Base-by-base conservation (phyloP, 1,284 basidiomycete genomes). In the Lignosus rhinocerotis region DNA sequence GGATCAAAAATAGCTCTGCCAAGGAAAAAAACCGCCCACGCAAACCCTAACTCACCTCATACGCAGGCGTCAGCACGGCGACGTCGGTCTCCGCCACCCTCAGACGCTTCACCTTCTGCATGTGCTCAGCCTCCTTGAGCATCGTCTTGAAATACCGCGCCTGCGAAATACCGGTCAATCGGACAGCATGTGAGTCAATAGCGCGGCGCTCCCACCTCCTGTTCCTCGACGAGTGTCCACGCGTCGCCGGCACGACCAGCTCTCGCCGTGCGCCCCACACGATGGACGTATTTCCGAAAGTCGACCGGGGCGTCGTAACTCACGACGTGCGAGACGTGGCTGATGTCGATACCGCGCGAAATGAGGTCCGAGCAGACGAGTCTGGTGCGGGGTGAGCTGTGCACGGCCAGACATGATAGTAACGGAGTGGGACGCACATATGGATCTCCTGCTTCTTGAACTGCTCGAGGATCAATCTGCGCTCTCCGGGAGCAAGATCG, bases 261-360 rank as follows among this genome's bases (percentile, higher is more conserved):
- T 59, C 96, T 85, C 3, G 96, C 96, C 1, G 96, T 98, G 41
- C 96, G 82, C 17, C 96, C 96, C 0, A 95, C 95, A 48, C 96
- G 88, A 73, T 99, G 96, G 17, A 99, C 93, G 70, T 99, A 98
- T 74, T 98, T 98, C 51, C 93, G 86, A 83, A 97, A 93, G 70
- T 98, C 96, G n/a, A 98, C 83, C 1, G 96, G 96, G 2, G 88
- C 88, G 73, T 98, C 96, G 73, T 98, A 98, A 63, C 88, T 94
- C 41, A 99, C 84, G 32, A 98, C 96, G 73, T 98, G 92, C 11
- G 86, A 84, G 45, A 98, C 94, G 59, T 92, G 85, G 51, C 88
- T 92, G 58, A 99, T 90, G 72, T 99, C 97, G 59, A 98, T 94
- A n/a, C 96, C 97, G 61, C 97, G 87, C 9, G 96, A 93, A 60